A percentile compares a stretch with the other conserved stretches of the same genome.
Evolutionary conservation across 495 filamentous ascomycete species (phyloP).

Genomic region (Geoglossum glabrum): DNA sequence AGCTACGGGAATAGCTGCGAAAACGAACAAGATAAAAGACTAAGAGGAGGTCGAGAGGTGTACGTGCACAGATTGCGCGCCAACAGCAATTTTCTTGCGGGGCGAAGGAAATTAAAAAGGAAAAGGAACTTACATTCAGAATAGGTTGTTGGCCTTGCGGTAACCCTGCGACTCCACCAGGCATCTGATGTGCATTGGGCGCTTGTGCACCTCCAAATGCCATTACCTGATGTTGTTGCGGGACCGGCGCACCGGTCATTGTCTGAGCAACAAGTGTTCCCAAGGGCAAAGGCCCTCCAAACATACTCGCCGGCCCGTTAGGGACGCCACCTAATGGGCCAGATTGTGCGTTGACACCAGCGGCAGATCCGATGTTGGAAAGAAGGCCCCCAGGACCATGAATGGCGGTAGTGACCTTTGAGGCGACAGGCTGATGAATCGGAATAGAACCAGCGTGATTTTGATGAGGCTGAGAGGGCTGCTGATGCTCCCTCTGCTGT

Average conservation of each 20-base stretch:
- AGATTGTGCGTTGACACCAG: constrained; percentile 27
- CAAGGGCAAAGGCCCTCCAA: constrained; percentile 43
- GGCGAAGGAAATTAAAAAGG: not conserved
- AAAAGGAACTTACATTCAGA: constrained; percentile 47
- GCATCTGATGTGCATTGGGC: constrained; percentile 12
- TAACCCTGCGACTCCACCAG: constrained; percentile 34
- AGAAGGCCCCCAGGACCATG: constrained; percentile 77
- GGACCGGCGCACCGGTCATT: constrained; percentile 14
- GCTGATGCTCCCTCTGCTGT: constrained; percentile 23
- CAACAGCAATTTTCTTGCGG: too few relatives aligned
- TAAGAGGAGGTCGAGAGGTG: not conserved
- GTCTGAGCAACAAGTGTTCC: constrained; percentile 31
- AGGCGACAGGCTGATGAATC: constrained; percentile 79
- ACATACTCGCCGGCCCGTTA: constrained; percentile 40
- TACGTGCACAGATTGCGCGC: not conserved
- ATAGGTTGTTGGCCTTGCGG: constrained; percentile 87
- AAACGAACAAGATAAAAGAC: not conserved
- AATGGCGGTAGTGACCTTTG: constrained; percentile 55
- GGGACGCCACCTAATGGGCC: constrained; percentile 46
- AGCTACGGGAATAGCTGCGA: not conserved
- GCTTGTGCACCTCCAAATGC: constrained; percentile 19
- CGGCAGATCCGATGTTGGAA: constrained; percentile 42
- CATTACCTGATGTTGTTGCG: constrained; percentile 30
- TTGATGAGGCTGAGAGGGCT: constrained; percentile 42
- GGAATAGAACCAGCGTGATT: constrained; percentile 68